A percentile compares a stretch with the other conserved stretches of the same genome.
Evolutionary conservation across 2,329 filamentous ascomycete species (phyloP).

Genomic region (Leptodontidium sp.): DNA sequence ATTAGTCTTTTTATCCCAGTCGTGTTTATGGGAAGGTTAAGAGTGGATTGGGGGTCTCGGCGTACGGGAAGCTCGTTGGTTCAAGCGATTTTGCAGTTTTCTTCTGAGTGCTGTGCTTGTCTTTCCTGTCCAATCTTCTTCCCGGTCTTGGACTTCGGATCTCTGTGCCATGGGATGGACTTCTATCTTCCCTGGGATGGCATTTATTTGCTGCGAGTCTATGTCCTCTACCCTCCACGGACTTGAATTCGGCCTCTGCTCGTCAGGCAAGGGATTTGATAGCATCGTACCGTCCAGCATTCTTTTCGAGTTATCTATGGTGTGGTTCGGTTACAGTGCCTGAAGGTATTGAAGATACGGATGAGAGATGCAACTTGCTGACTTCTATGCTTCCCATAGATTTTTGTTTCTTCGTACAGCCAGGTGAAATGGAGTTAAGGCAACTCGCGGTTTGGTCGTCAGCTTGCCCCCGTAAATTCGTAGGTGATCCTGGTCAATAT

Average conservation of each 20-base stretch:
- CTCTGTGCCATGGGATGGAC: conserved; percentile 32
- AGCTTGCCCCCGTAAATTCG: background rate
- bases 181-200: conserved; percentile 28
- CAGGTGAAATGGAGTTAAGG: background rate
- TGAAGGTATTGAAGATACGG: background rate
- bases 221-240: background rate
- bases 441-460: too few relatives aligned
- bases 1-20: background rate
- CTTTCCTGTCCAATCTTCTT: conserved; percentile 49
- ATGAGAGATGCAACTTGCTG: conserved; percentile 1
- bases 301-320: too few relatives aligned
- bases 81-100: conserved; percentile 43
- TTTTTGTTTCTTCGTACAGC: background rate
- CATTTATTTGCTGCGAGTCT: background rate
- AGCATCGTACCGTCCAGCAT: background rate
- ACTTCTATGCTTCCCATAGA: background rate
- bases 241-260: background rate
- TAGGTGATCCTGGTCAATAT: background rate
- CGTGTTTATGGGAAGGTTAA: background rate
- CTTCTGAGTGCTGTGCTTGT: conserved; percentile 42
- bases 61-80: conserved; percentile 45
- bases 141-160: conserved; percentile 25
- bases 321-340: too few relatives aligned
- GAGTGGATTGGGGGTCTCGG: too few relatives aligned
- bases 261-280: background rate